Base-by-base conservation (phyloP, 208 protist genomes). In the Acanthamoeba castellanii region DNA sequence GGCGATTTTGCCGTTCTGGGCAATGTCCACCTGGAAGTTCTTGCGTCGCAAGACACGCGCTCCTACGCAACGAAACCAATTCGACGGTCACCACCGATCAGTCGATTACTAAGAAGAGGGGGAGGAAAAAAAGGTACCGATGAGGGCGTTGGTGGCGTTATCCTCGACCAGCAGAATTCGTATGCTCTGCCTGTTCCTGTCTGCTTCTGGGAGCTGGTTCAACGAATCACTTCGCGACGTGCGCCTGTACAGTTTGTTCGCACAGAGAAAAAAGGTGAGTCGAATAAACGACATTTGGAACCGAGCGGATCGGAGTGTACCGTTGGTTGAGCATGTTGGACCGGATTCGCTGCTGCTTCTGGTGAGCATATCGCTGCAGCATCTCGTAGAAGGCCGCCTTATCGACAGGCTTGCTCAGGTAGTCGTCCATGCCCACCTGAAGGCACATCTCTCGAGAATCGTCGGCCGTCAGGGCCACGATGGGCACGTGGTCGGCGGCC, bases 361-460 rank as follows among this genome's bases (percentile, higher is more conserved):
- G 74, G 3, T 55, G 32, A 52, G 74, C 74, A 22, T 52, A 64
- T 45, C 50, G 52, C 42, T 78, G 88, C 16, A 93, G 20, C 55
- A 93, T 93, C 47, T 78, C 47, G 68, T 93, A 93, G 68, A 93
- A 93, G 27, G 55, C 61, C 11, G 34, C 68, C 37, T 93, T 93
- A 14, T 93, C 66, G 11, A 93, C 88, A 27, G 88, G 88, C 88
- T 93, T 93, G 27, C 30, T 59, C 25, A 93, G 34, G 27, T 93
- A 93, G 88, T 93, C 66, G 37, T 70, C 55, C 88, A 93, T 93
- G 42, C 88, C 88, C 55, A 59, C 88, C 25, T 93, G 61, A 8
- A 81, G 78, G 57, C 88, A 93, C 27, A 52, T 81, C 42, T 93
- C 88, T 52, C 66, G 34, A 20, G 88, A 70, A 13, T 93, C 88